These are phyloP conservation scores for Pichia ethanolica DNA, from an alignment of 805 yeast species.

Conservation along the genomic window DNA sequence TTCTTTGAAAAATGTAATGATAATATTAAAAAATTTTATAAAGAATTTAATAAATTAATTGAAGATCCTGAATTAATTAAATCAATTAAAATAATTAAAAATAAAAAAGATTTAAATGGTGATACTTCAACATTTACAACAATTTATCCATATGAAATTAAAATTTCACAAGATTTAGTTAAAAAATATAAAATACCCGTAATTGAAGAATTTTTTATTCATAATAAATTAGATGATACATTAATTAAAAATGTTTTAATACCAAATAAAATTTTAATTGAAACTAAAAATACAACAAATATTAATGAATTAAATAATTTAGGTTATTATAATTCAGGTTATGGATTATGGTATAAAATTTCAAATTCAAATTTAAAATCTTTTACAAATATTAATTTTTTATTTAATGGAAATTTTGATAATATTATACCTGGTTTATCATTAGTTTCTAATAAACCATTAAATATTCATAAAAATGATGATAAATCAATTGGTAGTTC, in stretches of 20 bases:
- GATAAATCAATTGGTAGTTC: neutral
- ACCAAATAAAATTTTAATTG: neutral
- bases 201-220: constrained; percentile 1
- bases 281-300: neutral
- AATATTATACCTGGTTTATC: constrained; percentile 77
- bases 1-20: constrained; percentile 2
- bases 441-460: constrained; percentile 3
- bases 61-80: neutral
- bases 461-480: constrained; percentile 5
- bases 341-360: constrained; percentile 53
- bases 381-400: constrained; percentile 41
- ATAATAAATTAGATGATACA: neutral
- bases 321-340: constrained; percentile 13
- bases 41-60: neutral
- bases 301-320: neutral
- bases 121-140: neutral
- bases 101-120: neutral
- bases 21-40: neutral
- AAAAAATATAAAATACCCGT: neutral
- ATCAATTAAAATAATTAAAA: neutral
- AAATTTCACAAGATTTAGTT: neutral
- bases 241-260: neutral
- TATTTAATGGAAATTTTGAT: constrained; percentile 65
- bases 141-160: constrained; percentile 3
- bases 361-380: neutral